Base-by-base conservation (phyloP, 1,139 yeast species). In the Magnusiomyces ingens region DNA sequence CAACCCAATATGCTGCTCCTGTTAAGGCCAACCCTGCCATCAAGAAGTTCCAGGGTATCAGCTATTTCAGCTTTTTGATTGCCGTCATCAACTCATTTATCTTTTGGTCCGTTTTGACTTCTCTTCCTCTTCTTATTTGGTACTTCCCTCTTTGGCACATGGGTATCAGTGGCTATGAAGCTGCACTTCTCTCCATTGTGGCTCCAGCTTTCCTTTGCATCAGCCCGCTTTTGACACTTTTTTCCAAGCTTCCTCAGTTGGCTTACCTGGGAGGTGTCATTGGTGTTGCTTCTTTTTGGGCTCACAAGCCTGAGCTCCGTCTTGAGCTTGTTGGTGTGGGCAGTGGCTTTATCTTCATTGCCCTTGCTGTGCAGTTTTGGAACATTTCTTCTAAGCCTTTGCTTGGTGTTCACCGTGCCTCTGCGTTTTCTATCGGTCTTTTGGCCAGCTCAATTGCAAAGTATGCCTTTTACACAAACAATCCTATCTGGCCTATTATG, bases 401-500 rank as follows among this genome's bases (percentile, higher is more conserved):
- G 3, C 60, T 75, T 54, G 73, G 79, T 48, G 69, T 73, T 48
- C 76, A 81, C 37, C 85, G 80, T 60, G 75, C 84, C 1, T 67
- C 84, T 2, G 76, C 94, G 1, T 83, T 87, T 65, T 69, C 82
- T 0, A 61, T 86, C 32, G 99, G 99, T 21, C 75, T 93, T 55
- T 75, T 87, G 50, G 69, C 81, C 3, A 82, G 96, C 2, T 80
- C 90, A 0, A 78, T 86, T 43, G 75, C 89, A 36, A 93, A 94
- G 66, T 85, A 79, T 71, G 80, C 84, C 17, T 80, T 77, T 64
- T 86, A 80, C 71, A 82, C 97, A 4, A 91, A 91, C 66, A 93
- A 93, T 67, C 99, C 99, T 42, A 75, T 90, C 50, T 93, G 99
- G 99, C 95, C 99, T 42, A 85, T 90, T 48, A 84, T 93, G 93